Conservation (phyloP, 768 basidiomycete genomes). For the Strobilomyces dryophilus region DNA sequence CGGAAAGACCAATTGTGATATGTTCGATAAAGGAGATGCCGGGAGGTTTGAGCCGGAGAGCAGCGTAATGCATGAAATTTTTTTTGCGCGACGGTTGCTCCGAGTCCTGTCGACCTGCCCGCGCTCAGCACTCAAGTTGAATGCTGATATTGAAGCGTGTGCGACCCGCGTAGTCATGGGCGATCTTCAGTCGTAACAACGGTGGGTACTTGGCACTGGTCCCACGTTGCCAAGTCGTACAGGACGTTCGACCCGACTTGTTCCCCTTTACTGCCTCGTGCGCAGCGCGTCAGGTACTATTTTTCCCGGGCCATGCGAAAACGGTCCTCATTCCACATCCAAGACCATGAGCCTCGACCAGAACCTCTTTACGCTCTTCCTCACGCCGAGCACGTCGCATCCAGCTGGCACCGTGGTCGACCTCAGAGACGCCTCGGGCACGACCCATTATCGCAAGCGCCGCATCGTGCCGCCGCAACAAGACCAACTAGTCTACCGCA, state of each 20-base stretch:
- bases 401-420: slow-evolving; percentile 53
- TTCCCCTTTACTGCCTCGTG: background rate
- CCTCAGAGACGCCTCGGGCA: slow-evolving; percentile 62
- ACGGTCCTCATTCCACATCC: background rate
- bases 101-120: no score
- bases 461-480: slow-evolving; percentile 41
- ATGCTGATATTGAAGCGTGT: no score
- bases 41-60: no score
- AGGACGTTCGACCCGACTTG: background rate
- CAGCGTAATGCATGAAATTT: no score
- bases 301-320: background rate
- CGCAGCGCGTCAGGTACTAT: background rate
- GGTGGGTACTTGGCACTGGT: no score
- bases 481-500: slow-evolving; percentile 52
- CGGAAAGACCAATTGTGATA: background rate
- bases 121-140: no score
- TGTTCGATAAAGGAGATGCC: no score
- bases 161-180: no score
- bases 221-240: background rate
- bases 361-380: slow-evolving; percentile 77
- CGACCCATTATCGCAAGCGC: slow-evolving; percentile 68
- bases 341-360: slow-evolving; percentile 72
- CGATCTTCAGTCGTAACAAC: no score
- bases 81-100: no score
- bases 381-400: slow-evolving; percentile 56